Percentiles rank a stretch among this genome's conserved stretches.
phyloP scores from a whole-genome alignment of 768 basidiomycete genomes.

The Mycena crocata region DNA sequence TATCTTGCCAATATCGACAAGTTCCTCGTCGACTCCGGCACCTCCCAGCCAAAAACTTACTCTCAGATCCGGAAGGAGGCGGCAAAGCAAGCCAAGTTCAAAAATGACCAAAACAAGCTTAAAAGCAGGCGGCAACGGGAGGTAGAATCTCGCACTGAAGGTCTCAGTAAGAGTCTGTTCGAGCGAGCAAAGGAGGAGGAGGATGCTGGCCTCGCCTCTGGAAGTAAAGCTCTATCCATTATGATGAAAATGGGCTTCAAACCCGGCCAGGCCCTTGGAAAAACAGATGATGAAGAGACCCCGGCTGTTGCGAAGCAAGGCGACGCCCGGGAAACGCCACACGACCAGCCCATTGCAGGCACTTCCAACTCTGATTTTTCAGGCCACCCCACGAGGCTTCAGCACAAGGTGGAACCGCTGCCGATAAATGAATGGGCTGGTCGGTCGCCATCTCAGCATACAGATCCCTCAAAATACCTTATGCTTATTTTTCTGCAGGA shows the following conservation, averaged over 20 bases:
- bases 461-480: slow-evolving; percentile 6
- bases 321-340: slow-evolving; percentile 5
- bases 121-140: slow-evolving; percentile 79
- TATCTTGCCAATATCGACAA: slow-evolving; percentile 83
- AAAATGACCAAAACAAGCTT: slow-evolving; percentile 73
- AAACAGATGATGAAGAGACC: slow-evolving; percentile 40
- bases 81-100: slow-evolving; percentile 63
- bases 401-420: slow-evolving; percentile 74
- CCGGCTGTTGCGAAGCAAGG: slow-evolving; percentile 13
- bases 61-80: slow-evolving; percentile 77
- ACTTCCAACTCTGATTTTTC: neutral
- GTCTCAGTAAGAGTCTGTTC: slow-evolving; percentile 83
- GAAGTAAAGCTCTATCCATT: slow-evolving; percentile 86
- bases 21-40: slow-evolving; percentile 66
- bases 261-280: slow-evolving; percentile 83
- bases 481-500: slow-evolving; percentile 57
- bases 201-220: slow-evolving; percentile 59
- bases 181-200: slow-evolving; percentile 78
- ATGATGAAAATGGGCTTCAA: slow-evolving; percentile 97
- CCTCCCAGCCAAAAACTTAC: slow-evolving; percentile 70
- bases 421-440: slow-evolving; percentile 87
- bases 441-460: slow-evolving; percentile 46
- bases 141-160: slow-evolving; percentile 80
- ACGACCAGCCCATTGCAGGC: slow-evolving; percentile 3
- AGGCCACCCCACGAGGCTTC: slow-evolving; percentile 29